These are phyloP conservation scores for Wickerhamomyces silvicola DNA, from an alignment of 805 yeast genomes.

Conservation along the genomic window DNA sequence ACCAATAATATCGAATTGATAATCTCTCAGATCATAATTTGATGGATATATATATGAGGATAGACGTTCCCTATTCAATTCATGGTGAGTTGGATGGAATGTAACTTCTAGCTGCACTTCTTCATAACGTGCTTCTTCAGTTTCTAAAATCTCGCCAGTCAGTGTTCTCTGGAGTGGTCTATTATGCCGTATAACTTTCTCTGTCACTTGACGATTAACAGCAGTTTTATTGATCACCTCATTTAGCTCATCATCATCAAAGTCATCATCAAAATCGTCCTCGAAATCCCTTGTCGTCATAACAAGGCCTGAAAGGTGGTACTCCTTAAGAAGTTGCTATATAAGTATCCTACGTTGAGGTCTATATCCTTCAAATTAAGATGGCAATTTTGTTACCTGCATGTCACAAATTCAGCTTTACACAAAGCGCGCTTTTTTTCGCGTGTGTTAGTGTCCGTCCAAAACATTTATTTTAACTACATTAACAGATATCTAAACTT, in stretches of 20 bases:
- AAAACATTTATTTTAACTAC: too few species aligned
- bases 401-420: too few species aligned
- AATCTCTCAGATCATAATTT: constrained; percentile 77
- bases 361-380: too few species aligned
- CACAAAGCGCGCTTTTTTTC: too few species aligned
- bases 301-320: too few species aligned
- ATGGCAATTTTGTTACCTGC: too few species aligned
- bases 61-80: constrained; percentile 33
- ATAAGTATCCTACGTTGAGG: too few species aligned
- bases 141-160: constrained; percentile 21
- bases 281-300: too few species aligned
- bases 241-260: constrained; percentile 24
- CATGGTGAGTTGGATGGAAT: constrained; percentile 45
- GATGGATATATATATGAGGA: constrained; percentile 72
- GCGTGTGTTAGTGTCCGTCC: too few species aligned
- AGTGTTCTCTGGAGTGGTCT: constrained; percentile 31
- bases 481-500: too few species aligned
- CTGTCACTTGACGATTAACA: constrained; percentile 26
- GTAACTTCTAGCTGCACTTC: constrained; percentile 29
- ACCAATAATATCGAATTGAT: constrained; percentile 75
- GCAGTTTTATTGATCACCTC: constrained; percentile 21
- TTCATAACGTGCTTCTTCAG: constrained; percentile 24
- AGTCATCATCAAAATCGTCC: constrained; percentile 24
- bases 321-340: too few species aligned
- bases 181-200: constrained; percentile 23